Conservation (phyloP, 208 protist species). For the Trypanosoma congolense region DNA sequence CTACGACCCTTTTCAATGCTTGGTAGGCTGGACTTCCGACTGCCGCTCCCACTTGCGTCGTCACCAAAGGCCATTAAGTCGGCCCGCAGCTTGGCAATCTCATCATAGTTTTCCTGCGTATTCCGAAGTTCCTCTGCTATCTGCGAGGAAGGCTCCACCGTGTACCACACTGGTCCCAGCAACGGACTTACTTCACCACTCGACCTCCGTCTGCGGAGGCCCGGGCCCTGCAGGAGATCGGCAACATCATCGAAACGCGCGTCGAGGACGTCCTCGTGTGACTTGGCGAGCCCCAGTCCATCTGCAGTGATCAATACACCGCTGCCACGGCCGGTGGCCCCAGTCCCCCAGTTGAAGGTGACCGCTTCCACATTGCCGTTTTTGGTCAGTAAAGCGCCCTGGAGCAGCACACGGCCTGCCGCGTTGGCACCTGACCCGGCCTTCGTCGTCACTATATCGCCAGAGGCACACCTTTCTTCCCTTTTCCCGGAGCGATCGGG, state of each 20-base stretch:
- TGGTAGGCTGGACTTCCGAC: constrained; percentile 76
- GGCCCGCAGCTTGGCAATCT: constrained; percentile 75
- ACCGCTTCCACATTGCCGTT: constrained; percentile 75
- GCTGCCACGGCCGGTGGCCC: no score
- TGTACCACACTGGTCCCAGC: constrained; percentile 72
- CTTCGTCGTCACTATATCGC: no score
- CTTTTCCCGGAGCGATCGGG: background rate
- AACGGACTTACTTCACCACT: constrained; percentile 34
- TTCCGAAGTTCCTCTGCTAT: constrained; percentile 40
- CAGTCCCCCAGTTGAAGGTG: constrained; percentile 52
- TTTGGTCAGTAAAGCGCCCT: constrained; percentile 48
- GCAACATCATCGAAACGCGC: constrained; percentile 81
- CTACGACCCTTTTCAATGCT: constrained; percentile 84
- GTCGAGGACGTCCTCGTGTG: constrained; percentile 41
- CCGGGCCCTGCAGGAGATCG: constrained; percentile 44
- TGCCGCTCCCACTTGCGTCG: constrained; percentile 47
- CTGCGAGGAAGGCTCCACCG: constrained; percentile 67
- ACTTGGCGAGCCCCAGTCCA: constrained; percentile 15
- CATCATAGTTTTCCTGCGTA: constrained; percentile 76
- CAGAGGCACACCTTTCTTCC: background rate
- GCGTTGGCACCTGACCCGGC: no score
- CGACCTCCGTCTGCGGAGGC: no score
- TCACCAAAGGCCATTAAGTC: constrained; percentile 80
- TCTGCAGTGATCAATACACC: no score
- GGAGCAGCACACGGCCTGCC: constrained; percentile 22